Evolutionary conservation across 371 early-diverging fungal species (phyloP).

Genomic region (Mortierella sp.): DNA sequence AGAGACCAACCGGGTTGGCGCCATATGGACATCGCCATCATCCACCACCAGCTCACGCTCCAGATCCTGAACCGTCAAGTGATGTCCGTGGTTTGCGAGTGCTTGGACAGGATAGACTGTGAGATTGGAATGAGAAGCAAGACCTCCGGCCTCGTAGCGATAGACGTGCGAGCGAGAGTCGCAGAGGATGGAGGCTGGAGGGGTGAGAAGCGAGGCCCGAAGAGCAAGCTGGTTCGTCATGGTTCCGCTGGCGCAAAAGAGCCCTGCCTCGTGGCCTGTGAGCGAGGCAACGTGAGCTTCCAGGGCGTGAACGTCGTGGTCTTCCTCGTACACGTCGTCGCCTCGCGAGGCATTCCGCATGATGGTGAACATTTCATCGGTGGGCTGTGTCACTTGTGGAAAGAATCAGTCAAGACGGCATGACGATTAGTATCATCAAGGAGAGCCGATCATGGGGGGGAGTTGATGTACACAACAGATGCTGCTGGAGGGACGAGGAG

Average conservation of each 20-base stretch:
- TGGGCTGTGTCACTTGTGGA: constrained; percentile 76
- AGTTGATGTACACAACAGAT: no score
- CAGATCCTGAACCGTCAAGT: constrained; percentile 79
- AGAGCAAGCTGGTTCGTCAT: constrained; percentile 92
- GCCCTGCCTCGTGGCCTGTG: constrained; percentile 82
- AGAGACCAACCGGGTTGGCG: constrained; percentile 85
- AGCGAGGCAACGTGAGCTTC: constrained; percentile 76
- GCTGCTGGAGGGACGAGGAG: no score
- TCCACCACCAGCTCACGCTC: constrained; percentile 62
- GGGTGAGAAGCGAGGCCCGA: constrained; percentile 74
- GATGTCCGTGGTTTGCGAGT: constrained; percentile 54
- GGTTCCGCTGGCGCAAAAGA: constrained; percentile 89
- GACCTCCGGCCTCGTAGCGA: constrained; percentile 86
- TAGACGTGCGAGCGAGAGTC: constrained; percentile 86
- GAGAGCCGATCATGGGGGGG: no score
- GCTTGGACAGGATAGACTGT: constrained; percentile 77
- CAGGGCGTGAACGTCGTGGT: constrained; percentile 72
- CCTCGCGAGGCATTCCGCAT: constrained; percentile 81
- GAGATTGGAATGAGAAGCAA: constrained; percentile 81
- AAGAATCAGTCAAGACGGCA: no score
- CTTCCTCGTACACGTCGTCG: constrained; percentile 90
- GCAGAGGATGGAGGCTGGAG: constrained; percentile 85
- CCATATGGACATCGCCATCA: constrained; percentile 57
- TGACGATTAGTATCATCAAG: no score
- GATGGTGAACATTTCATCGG: constrained; percentile 80